phyloP scores from a whole-genome alignment of 495 filamentous ascomycete genomes.

The Neurospora cerealis region DNA sequence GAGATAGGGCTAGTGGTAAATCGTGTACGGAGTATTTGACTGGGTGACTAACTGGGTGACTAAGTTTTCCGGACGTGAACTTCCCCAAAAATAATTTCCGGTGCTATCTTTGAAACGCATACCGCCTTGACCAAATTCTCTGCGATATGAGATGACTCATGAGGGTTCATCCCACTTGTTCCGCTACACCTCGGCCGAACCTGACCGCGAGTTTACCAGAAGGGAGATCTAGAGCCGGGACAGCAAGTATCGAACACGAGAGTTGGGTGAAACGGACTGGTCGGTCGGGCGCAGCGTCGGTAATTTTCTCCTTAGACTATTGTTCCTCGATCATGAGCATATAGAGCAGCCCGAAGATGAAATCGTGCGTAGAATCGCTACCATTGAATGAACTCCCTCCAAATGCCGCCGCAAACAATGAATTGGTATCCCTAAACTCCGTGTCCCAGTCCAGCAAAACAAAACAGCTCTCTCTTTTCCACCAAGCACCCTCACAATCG shows the following conservation, averaged over 20 bases:
- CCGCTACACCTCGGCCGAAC: not conserved
- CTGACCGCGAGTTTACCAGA: not conserved
- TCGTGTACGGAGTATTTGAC: not conserved
- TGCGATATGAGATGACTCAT: not conserved
- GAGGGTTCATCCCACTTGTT: not conserved
- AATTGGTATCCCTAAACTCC: slow-evolving; percentile 8
- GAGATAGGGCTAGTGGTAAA: not conserved
- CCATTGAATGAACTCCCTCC: not conserved
- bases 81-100: not conserved
- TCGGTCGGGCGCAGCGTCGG: not conserved
- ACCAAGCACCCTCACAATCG: slow-evolving; percentile 3
- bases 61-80: not conserved
- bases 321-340: not conserved
- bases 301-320: not conserved
- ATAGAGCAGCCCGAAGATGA: not conserved
- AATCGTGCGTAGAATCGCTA: not conserved
- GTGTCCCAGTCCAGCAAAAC: not conserved
- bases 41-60: not conserved
- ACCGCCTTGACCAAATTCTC: not conserved
- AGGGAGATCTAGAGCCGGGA: not conserved
- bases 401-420: not conserved
- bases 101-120: not conserved
- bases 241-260: not conserved
- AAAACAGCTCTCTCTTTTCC: slow-evolving; percentile 1
- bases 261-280: not conserved